Evolutionary conservation across 192 early-diverging fungal species (phyloP).

Genomic region (Backusella liffmaniae): DNA sequence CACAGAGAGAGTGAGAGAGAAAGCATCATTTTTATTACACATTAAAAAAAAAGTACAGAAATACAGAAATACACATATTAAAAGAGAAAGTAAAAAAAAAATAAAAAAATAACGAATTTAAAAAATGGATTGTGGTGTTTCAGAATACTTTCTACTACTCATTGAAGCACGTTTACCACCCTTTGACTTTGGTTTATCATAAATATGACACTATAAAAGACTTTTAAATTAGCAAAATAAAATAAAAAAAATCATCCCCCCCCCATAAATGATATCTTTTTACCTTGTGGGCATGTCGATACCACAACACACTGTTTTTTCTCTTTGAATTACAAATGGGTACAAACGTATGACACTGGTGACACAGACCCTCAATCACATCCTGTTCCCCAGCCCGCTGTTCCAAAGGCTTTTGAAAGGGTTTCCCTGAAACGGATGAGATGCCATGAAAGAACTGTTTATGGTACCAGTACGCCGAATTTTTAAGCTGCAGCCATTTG

Average conservation of each 20-base stretch:
- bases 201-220: slow-evolving; percentile 24
- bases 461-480: slow-evolving; percentile 88
- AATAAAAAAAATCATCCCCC: not conserved
- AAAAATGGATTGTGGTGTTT: not conserved
- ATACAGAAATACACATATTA: not conserved
- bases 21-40: not conserved
- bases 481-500: slow-evolving; percentile 86
- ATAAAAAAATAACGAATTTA: not conserved
- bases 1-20: not conserved
- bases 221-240: not conserved
- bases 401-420: slow-evolving; percentile 68
- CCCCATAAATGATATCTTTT: not conserved
- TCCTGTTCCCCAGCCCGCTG: slow-evolving; percentile 63
- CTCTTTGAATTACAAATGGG: slow-evolving; percentile 73
- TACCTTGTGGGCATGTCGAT: slow-evolving; percentile 79
- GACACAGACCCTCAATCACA: slow-evolving; percentile 76
- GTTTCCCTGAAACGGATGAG: slow-evolving; percentile 78
- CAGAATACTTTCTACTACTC: not conserved
- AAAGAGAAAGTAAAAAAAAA: not conserved
- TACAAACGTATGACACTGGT: slow-evolving; percentile 80
- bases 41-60: not conserved
- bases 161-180: not conserved
- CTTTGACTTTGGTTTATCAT: slow-evolving; percentile 28
- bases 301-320: slow-evolving; percentile 79
- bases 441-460: slow-evolving; percentile 88